Base-by-base conservation (phyloP, 352 stramenopile species). In the Phytophthora fragariae region DNA sequence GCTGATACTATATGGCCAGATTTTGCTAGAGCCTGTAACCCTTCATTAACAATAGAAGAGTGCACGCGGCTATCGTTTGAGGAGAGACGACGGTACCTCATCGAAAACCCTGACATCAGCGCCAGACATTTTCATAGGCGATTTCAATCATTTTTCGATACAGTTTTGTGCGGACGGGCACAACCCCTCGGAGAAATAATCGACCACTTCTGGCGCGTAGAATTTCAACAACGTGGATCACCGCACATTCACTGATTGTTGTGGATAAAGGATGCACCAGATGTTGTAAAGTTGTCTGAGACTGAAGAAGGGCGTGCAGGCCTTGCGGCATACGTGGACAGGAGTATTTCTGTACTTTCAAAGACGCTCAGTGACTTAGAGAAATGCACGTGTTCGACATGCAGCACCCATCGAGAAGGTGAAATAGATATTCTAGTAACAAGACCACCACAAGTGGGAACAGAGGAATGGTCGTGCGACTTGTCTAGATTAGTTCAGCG, bases 11-110 rank as follows among this genome's bases (percentile, higher is more conserved):
- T 65, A 0, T 82, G 66, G 64, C 70, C 65, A 0, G 68, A 77
- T n/a, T 75, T 82, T 63, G 70, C 35, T 14, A 24, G 57, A 17
- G 64, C 44, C 0, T 82, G 75, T 37, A 49, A 77, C 44, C 56
- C 68, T 10, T 19, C 39, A 9, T 19, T 70, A 33, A 63, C 54
- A 4, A 11, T 70, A 1, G 54, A 70, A 8, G 50, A 57, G 1
- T 59, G 44, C 12, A 44, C 4, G 3, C 27, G 15, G 2, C 17
- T 70, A 1, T 54, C 63, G 1, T 53, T 52, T 17, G n/a, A 5
- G 1, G 44, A 67, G 41, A 15, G 60, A 19, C 29, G 54, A 1
- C 37, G 27, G 19, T 58, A 59, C 27, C 31, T 67, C 1, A 67
- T 39, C 14, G 33, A 59, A 10, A 69, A 62, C n/a, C 37, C 37